Evolutionary conservation across 495 filamentous ascomycete species (phyloP).

Genomic region (Neurospora intermedia): DNA sequence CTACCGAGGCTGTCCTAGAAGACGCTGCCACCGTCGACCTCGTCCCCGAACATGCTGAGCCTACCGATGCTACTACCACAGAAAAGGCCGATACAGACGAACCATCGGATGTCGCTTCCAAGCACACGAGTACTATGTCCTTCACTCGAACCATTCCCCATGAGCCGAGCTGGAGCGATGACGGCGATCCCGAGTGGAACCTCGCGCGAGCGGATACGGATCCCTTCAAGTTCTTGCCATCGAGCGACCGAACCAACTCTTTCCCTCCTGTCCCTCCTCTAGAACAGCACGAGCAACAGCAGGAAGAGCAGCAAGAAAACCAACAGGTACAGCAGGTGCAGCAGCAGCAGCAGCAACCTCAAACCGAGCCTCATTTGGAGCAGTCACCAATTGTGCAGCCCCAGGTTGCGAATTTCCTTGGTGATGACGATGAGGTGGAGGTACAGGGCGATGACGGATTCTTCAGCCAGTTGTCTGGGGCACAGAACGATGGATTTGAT

Average conservation of each 20-base stretch:
- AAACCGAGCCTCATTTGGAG: conserved; percentile 17
- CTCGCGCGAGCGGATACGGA: conserved; percentile 38
- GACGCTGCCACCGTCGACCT: background rate
- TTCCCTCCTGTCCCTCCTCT: conserved; percentile 46
- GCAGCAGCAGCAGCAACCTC: conserved; percentile 29
- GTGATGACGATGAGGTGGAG: conserved; percentile 27
- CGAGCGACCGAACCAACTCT: conserved; percentile 48
- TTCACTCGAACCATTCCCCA: conserved; percentile 42
- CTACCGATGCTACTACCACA: conserved; percentile 11
- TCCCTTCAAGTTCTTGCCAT: conserved; percentile 44
- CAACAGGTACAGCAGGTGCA: conserved; percentile 18
- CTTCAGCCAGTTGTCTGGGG: conserved; percentile 12
- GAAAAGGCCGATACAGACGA: conserved; percentile 8
- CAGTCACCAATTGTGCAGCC: conserved; percentile 7
- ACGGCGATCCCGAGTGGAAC: conserved; percentile 42
- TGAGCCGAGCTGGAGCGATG: conserved; percentile 44
- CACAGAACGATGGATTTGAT: conserved; percentile 14
- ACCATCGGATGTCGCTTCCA: conserved; percentile 20
- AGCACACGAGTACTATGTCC: conserved; percentile 41
- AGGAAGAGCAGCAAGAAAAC: conserved; percentile 34
- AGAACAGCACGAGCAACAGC: conserved; percentile 16
- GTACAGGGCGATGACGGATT: conserved; percentile 5
- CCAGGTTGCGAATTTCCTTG: conserved; percentile 12
- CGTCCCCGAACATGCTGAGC: conserved; percentile 17
- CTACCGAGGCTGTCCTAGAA: background rate